phyloP scores from a whole-genome alignment of 768 basidiomycete species.

The Hydnomerulius pinastri region DNA sequence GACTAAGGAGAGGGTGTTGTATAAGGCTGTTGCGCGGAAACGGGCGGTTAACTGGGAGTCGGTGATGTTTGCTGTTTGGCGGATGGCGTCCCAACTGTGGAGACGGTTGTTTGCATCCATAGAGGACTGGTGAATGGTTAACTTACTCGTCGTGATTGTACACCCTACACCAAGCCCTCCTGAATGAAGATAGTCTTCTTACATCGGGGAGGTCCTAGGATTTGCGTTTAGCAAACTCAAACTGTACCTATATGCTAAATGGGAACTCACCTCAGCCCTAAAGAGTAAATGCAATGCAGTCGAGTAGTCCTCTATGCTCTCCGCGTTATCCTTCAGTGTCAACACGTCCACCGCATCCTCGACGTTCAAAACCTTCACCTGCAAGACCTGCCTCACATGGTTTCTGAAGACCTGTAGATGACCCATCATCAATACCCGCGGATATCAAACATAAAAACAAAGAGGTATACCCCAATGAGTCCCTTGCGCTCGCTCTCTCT shows the following conservation, averaged over 20 bases:
- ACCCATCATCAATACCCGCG: constrained; percentile 1
- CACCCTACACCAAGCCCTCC: constrained; percentile 83
- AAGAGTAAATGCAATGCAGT: constrained; percentile 68
- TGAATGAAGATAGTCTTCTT: constrained; percentile 66
- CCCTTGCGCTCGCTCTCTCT: constrained; percentile 47
- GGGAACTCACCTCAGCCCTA: constrained; percentile 48
- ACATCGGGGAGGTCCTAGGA: constrained; percentile 69
- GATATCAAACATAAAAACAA: neutral
- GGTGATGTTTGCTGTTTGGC: constrained; percentile 70
- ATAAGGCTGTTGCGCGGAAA: constrained; percentile 76
- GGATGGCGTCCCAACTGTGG: constrained; percentile 74
- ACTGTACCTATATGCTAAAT: neutral
- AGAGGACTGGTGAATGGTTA: neutral
- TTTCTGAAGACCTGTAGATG: constrained; percentile 64
- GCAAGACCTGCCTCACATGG: constrained; percentile 65
- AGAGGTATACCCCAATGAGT: constrained; percentile 42
- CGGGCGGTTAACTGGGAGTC: constrained; percentile 75
- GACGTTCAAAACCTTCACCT: constrained; percentile 69
- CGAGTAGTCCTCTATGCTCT: constrained; percentile 61
- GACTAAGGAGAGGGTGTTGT: constrained; percentile 57
- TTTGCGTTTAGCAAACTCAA: constrained; percentile 4
- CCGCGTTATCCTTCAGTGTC: constrained; percentile 78
- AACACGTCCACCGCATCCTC: constrained; percentile 85
- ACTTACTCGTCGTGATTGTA: constrained; percentile 88
- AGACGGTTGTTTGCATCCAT: neutral